These are phyloP conservation scores for Tarenaya hassleriana DNA, from an alignment of 345 rosid genomes.

Conservation along the genomic window DNA sequence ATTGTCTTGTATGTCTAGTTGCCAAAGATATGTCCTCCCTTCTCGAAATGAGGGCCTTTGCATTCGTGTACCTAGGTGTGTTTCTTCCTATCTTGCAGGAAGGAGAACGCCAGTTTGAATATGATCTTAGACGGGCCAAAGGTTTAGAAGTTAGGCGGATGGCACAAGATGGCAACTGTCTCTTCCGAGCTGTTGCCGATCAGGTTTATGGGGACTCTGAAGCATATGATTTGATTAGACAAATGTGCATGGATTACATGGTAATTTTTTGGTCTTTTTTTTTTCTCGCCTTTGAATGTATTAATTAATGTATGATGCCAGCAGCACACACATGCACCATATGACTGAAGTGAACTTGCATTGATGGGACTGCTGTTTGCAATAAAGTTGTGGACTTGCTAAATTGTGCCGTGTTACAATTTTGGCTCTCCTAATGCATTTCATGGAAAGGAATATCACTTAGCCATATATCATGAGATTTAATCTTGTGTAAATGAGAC, in stretches of 20 bases:
- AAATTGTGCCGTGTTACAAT: too few relatives aligned
- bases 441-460: too few relatives aligned
- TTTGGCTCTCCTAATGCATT: too few relatives aligned
- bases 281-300: not conserved
- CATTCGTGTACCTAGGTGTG: too few relatives aligned
- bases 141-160: slow-evolving; percentile 86
- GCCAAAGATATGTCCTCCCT: too few relatives aligned
- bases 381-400: too few relatives aligned
- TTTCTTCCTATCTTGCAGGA: slow-evolving; percentile 45
- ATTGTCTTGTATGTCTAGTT: too few relatives aligned
- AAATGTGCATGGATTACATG: slow-evolving; percentile 98
- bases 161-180: slow-evolving; percentile 98
- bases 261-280: slow-evolving; percentile 41
- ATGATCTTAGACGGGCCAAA: slow-evolving; percentile 64
- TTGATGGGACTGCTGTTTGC: too few relatives aligned
- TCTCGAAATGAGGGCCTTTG: too few relatives aligned
- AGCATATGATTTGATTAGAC: slow-evolving; percentile 57
- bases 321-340: slow-evolving; percentile 4
- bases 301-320: slow-evolving; percentile 7
- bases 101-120: slow-evolving; percentile 87
- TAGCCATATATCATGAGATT: not conserved
- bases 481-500: slow-evolving; percentile 4
- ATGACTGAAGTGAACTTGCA: too few relatives aligned
- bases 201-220: slow-evolving; percentile 98
- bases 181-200: slow-evolving; percentile 95